Base-by-base conservation (phyloP, 1,139 yeast species). In the Magnusiomyces fungicola region DNA sequence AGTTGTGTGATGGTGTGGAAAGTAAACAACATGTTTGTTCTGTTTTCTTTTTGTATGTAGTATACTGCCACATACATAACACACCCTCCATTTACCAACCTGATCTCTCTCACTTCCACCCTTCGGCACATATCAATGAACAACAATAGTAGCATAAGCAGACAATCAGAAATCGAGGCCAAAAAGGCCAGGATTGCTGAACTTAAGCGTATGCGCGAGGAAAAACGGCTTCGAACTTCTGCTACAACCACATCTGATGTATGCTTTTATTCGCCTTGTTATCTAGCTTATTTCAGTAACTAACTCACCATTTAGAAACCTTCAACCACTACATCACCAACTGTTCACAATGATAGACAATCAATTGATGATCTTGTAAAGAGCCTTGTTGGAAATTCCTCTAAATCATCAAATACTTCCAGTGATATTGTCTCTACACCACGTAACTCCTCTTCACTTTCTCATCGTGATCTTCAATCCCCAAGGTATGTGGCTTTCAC, bases 111-210 rank as follows among this genome's bases (percentile, higher is more conserved):
- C n/a, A n/a, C n/a, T n/a, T n/a, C n/a, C n/a, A n/a, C n/a, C n/a
- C n/a, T n/a, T n/a, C n/a, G n/a, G n/a, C n/a, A n/a, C n/a, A n/a
- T n/a, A n/a, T n/a, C n/a, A n/a, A n/a, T n/a, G n/a, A n/a, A n/a
- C n/a, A n/a, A n/a, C n/a, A n/a, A n/a, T n/a, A n/a, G n/a, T n/a
- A n/a, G n/a, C n/a, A n/a, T n/a, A n/a, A n/a, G n/a, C n/a, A n/a
- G 73, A 50, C 63, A 63, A 51, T 61, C 65, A 29, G 73, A 71
- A 54, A 70, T 73, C 44, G 79, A 74, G 56, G 74, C 73, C 55
- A 76, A 73, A 53, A 64, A 67, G 53, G 76, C 69, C 47, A 68
- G 69, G 46, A 66, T 76, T 38, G 76, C 73, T 39, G 76, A 71
- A 56, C 65, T 76, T 30, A 64, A 72, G 46, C 61, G 69, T 16